These are phyloP conservation scores for Rhodotorula graminis DNA, from an alignment of 768 basidiomycete genomes.

Conservation along the genomic window DNA sequence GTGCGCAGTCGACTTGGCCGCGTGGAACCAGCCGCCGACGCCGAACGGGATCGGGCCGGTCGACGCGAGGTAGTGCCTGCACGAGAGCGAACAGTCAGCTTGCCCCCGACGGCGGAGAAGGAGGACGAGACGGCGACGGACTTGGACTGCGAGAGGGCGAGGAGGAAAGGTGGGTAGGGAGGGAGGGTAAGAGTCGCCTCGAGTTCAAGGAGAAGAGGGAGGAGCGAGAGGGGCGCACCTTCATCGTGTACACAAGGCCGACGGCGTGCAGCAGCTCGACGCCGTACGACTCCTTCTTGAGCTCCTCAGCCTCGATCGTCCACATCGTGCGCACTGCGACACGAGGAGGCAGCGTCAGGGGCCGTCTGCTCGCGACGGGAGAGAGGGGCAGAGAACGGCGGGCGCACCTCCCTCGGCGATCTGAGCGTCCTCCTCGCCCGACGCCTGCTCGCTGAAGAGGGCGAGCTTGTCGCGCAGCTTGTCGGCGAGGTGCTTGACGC, in stretches of 20 bases:
- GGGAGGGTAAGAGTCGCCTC: background rate
- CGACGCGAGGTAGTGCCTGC: slow-evolving; percentile 72
- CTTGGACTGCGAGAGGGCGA: background rate
- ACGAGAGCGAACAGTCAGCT: background rate
- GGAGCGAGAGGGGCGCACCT: slow-evolving; percentile 50
- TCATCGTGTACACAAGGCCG: slow-evolving; percentile 76
- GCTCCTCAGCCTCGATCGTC: slow-evolving; percentile 51
- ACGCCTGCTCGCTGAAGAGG: slow-evolving; percentile 70
- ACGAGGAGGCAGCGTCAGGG: background rate
- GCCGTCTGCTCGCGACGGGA: background rate
- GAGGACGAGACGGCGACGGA: background rate
- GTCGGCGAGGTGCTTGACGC: slow-evolving; percentile 69
- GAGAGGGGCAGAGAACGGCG: background rate
- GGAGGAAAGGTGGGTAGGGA: background rate
- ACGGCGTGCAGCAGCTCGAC: slow-evolving; percentile 77
- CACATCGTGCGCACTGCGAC: slow-evolving; percentile 39
- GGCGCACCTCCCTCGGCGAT: slow-evolving; percentile 61
- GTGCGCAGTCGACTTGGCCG: slow-evolving; percentile 85
- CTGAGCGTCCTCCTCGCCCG: slow-evolving; percentile 60
- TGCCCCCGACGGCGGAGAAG: no score
- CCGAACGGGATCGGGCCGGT: slow-evolving; percentile 62
- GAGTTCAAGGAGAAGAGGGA: background rate
- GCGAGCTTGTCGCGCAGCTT: slow-evolving; percentile 75
- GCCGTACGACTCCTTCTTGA: slow-evolving; percentile 80
- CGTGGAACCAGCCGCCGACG: slow-evolving; percentile 84